Evolutionary conservation across 148 eudicot genomes (phyloP), one percentile per base, ranked within the genome.

Genomic region (Vaccinium corymbosum): DNA sequence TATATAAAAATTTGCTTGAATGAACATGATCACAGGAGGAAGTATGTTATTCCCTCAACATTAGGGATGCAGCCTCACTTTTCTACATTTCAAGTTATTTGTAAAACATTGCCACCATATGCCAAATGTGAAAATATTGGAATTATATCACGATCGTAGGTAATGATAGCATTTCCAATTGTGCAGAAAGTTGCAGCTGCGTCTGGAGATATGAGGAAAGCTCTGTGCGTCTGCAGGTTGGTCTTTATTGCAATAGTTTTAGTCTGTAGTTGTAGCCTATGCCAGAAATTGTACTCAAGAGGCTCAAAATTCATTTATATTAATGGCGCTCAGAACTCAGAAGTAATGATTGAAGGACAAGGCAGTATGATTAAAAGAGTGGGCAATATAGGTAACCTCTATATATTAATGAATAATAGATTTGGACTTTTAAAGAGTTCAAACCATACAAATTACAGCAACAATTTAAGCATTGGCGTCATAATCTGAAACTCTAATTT

Each of bases 151-250:
- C 66, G 38, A 35, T 51, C 8, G 16, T 17, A 29, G 64, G 22
- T 59, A 57, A 49, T 53, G 29, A 68, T 66, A 10, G 32, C n/a
- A 5, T 38, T 81, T 76, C 83, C 25, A 57, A 64, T 56, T 29
- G 4, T 89, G 83, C 93, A 97, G 98, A 97, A 89, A 94, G 99
- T 97, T 87, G 99, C 98, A 70, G 94, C 98, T 80, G 98, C 96
- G 78, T 94, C 98, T 83, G 98, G 99, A 71, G 98, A 97, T 82
- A 92, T 94, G 98, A 91, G 99, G 88, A 95, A 95, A 89, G 99
- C 97, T 75, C 90, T 97, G 29, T 87, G 90, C 48, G 84, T 97
- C 29, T 97, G 99, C 98, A 97, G 98, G 98, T 97, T 84, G 78
- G 86, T 81, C 50, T 49, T 53, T 77, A 13, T 82, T 51, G 83